Evolutionary conservation across 1,284 basidiomycete species (phyloP).

Genomic region (Singerocomus rubriflavus): DNA sequence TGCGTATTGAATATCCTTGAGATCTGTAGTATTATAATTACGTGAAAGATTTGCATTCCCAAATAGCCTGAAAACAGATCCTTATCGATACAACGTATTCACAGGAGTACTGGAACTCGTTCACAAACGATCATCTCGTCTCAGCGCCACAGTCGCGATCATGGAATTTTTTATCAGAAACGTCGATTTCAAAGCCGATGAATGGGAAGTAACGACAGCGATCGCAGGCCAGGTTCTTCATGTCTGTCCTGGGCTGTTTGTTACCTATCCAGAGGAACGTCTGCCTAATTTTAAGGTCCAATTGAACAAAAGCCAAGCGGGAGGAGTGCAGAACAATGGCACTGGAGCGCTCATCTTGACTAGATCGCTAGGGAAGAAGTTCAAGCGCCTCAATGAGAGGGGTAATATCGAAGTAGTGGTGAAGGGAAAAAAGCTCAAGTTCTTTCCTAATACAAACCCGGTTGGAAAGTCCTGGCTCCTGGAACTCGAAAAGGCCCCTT

Average conservation of each 20-base stretch:
- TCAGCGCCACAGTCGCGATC: neutral
- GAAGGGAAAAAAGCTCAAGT: constrained; percentile 31
- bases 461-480: constrained; percentile 27
- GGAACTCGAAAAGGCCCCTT: constrained; percentile 56
- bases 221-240: constrained; percentile 54
- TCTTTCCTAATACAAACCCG: constrained; percentile 19
- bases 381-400: constrained; percentile 43
- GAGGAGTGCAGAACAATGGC: constrained; percentile 58
- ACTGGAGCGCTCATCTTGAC: constrained; percentile 49
- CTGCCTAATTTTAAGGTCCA: constrained; percentile 55
- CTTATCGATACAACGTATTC: constrained; percentile 10
- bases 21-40: neutral
- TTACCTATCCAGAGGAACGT: constrained; percentile 36
- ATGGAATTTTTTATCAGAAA: constrained; percentile 55
- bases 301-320: constrained; percentile 45
- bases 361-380: constrained; percentile 40
- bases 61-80: too few species aligned
- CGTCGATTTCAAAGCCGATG: constrained; percentile 45
- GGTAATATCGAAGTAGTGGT: constrained; percentile 39
- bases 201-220: constrained; percentile 54
- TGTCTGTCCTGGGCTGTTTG: constrained; percentile 38
- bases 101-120: neutral
- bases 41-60: constrained; percentile 8
- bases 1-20: neutral
- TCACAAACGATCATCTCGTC: constrained; percentile 1